These are phyloP conservation scores for Chaetomium cochliodes DNA, from an alignment of 495 filamentous ascomycete genomes.

Conservation along the genomic window DNA sequence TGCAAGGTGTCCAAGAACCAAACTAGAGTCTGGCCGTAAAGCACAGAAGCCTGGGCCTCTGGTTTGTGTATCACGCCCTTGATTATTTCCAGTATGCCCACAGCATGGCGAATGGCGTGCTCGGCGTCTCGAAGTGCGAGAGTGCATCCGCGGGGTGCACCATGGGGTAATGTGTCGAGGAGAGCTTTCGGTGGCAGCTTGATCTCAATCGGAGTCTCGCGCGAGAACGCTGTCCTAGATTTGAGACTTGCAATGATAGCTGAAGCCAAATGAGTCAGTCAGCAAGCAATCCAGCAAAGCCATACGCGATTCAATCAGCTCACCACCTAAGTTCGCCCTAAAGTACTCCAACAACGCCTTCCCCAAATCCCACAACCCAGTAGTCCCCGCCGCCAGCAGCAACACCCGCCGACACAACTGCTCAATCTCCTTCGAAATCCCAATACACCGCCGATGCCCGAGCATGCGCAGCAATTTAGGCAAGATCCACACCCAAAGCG, in stretches of 20 bases:
- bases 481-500: conserved; percentile 78
- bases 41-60: conserved; percentile 15
- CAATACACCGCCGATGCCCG: conserved; percentile 44
- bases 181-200: conserved; percentile 30
- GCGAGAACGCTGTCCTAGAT: background rate
- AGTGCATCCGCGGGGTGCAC: conserved; percentile 20
- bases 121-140: conserved; percentile 25
- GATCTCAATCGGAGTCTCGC: conserved; percentile 13
- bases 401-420: conserved; percentile 50
- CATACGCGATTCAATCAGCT: conserved; percentile 3
- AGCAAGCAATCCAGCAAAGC: background rate
- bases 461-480: conserved; percentile 60
- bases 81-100: conserved; percentile 29
- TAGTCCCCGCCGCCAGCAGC: conserved; percentile 37
- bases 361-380: conserved; percentile 49
- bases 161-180: conserved; percentile 20
- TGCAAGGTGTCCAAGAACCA: conserved; percentile 43
- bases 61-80: conserved; percentile 12
- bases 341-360: conserved; percentile 45
- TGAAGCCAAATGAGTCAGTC: background rate
- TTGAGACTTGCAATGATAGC: conserved; percentile 28
- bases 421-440: conserved; percentile 49
- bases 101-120: conserved; percentile 33
- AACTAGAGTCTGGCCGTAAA: conserved; percentile 29
- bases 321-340: conserved; percentile 43